These are phyloP conservation scores for Aspergillus thermomutatus DNA, from an alignment of 2,329 filamentous ascomycete species.

Conservation along the genomic window DNA sequence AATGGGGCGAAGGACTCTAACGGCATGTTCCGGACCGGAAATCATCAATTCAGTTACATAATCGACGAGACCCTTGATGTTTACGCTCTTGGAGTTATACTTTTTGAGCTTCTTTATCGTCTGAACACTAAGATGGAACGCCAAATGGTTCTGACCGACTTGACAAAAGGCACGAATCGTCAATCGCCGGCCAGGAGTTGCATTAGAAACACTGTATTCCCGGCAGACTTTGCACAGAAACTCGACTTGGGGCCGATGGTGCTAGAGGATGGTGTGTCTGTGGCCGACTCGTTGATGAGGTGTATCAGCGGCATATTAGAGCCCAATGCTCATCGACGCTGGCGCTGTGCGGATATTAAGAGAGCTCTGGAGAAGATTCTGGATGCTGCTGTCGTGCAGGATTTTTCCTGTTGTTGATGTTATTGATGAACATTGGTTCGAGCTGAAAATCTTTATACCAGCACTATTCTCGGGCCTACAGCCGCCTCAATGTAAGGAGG, in stretches of 20 bases:
- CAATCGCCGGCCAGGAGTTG: background rate
- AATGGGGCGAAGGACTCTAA: slow-evolving; percentile 5
- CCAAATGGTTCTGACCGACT: slow-evolving; percentile 38
- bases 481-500: background rate
- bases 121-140: slow-evolving; percentile 53
- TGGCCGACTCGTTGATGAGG: slow-evolving; percentile 31
- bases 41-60: slow-evolving; percentile 16
- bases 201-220: slow-evolving; percentile 25
- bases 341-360: slow-evolving; percentile 36
- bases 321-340: slow-evolving; percentile 32
- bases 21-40: background rate
- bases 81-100: slow-evolving; percentile 60
- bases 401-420: background rate
- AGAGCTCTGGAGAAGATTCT: slow-evolving; percentile 31
- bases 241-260: slow-evolving; percentile 29
- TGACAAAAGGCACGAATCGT: slow-evolving; percentile 30
- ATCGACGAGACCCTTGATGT: slow-evolving; percentile 57
- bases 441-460: background rate
- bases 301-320: slow-evolving; percentile 45
- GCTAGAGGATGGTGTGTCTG: slow-evolving; percentile 23
- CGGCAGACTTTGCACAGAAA: slow-evolving; percentile 37
- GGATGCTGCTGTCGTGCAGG: slow-evolving; percentile 12
- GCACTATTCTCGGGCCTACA: background rate
- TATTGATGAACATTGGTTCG: background rate
- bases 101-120: slow-evolving; percentile 58